Conservation (phyloP, 1,284 basidiomycete genomes). For the Tylopilus orsonianus region DNA sequence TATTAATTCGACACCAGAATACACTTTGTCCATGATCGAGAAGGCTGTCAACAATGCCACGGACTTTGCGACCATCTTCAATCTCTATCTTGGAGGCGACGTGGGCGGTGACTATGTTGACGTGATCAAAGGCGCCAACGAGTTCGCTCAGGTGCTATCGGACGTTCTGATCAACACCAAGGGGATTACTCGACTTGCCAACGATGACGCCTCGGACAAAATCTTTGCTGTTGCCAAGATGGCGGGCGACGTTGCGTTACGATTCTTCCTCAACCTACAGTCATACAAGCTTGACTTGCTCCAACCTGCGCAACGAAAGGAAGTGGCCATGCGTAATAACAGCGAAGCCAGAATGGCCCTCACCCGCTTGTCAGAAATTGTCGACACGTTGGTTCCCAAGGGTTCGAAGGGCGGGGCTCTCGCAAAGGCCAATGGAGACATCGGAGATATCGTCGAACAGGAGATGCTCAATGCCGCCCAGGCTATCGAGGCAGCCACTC, state of each 20-base stretch:
- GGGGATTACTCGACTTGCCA: slow-evolving; percentile 91
- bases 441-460: slow-evolving; percentile 94
- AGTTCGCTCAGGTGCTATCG: slow-evolving; percentile 89
- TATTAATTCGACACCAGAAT: slow-evolving; percentile 95
- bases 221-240: slow-evolving; percentile 83
- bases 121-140: slow-evolving; percentile 97
- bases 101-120: slow-evolving; percentile 93
- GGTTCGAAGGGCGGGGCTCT: slow-evolving; percentile 69
- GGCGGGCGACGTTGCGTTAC: slow-evolving; percentile 85
- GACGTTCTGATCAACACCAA: slow-evolving; percentile 94
- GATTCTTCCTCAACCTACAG: slow-evolving; percentile 95
- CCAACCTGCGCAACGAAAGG: slow-evolving; percentile 73
- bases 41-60: slow-evolving; percentile 92
- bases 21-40: slow-evolving; percentile 98
- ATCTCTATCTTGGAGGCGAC: slow-evolving; percentile 87
- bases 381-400: slow-evolving; percentile 88
- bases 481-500: slow-evolving; percentile 93
- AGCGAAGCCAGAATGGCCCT: slow-evolving; percentile 82
- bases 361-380: slow-evolving; percentile 80
- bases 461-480: slow-evolving; percentile 94
- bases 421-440: slow-evolving; percentile 84
- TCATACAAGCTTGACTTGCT: slow-evolving; percentile 90
- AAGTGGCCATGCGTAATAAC: slow-evolving; percentile 90
- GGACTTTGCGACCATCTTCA: slow-evolving; percentile 95
- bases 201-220: slow-evolving; percentile 88